Evolutionary conservation across 2,329 filamentous ascomycete genomes (phyloP), one percentile per base, ranked within the genome.

Genomic region (Penicillium sp.): DNA sequence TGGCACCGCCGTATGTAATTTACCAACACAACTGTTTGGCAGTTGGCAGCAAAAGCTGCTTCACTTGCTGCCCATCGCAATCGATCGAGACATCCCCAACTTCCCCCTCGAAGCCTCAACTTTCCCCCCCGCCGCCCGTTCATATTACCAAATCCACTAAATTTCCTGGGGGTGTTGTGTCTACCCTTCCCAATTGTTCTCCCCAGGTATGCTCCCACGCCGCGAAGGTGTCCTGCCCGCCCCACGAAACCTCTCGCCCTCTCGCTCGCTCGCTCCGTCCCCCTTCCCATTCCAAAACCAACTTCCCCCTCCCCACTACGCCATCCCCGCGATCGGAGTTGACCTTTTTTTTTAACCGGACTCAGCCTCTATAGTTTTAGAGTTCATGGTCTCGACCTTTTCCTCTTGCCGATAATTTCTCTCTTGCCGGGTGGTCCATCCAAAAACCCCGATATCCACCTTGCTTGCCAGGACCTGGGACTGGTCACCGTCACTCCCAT

Each of bases 211-310:
- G 61, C 54, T 60, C 46, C 41, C 24, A 50, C 52, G 37, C 44
- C 21, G 9, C 15, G 55, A 59, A 54, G 56, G 57, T 65, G 61
- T 60, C 54, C 60, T 55, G 67, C 68, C 66, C 67, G 66, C 68
- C 69, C 68, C 68, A 69, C 68, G 67, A 69, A 71, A 66, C 67
- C 64, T 69, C 68, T 55, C 62, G n/a, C n/a, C n/a, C n/a, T n/a
- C n/a, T n/a, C n/a, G n/a, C n/a, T n/a, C n/a, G n/a, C n/a, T 62
- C 65, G 61, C 61, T 62, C 56, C 60, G 54, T 54, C 57, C 52
- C 60, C 61, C 64, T 67, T 61, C 55, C 54, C 56, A 59, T 63
- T 58, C 53, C 60, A 9, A 40, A 40, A 40, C 8, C 37, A 60
- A 58, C 43, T 49, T 49, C 53, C 56, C 44, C 50, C 43, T 53